These are phyloP conservation scores for Talaromyces thailandensis DNA, from an alignment of 495 filamentous ascomycete species.

Conservation along the genomic window DNA sequence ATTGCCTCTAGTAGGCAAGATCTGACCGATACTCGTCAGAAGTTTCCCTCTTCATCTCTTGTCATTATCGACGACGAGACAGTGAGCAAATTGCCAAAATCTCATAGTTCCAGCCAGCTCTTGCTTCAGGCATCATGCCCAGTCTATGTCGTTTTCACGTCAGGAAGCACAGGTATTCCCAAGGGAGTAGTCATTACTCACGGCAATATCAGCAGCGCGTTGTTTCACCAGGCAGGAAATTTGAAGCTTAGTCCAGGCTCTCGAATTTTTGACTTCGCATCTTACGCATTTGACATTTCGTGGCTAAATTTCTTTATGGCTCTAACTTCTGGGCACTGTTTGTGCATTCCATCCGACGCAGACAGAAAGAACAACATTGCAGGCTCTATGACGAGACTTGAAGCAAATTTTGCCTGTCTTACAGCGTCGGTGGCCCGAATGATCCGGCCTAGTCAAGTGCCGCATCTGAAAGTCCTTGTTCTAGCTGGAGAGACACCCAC, in stretches of 20 bases:
- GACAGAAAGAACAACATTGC: slow-evolving; percentile 27
- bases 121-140: background rate
- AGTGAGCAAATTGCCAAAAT: slow-evolving; percentile 4
- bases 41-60: slow-evolving; percentile 6
- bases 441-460: slow-evolving; percentile 34
- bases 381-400: slow-evolving; percentile 28
- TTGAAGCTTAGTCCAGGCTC: background rate
- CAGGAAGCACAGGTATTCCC: slow-evolving; percentile 31
- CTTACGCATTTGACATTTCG: slow-evolving; percentile 10
- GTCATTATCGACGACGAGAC: slow-evolving; percentile 4
- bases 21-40: slow-evolving; percentile 6
- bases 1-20: slow-evolving; percentile 11
- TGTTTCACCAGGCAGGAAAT: background rate
- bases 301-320: slow-evolving; percentile 2
- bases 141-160: slow-evolving; percentile 27
- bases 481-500: slow-evolving; percentile 27
- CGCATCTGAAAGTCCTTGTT: slow-evolving; percentile 36
- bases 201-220: slow-evolving; percentile 6
- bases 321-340: slow-evolving; percentile 4
- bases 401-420: slow-evolving; percentile 25
- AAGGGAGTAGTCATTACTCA: slow-evolving; percentile 36
- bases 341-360: slow-evolving; percentile 10
- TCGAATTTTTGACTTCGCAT: slow-evolving; percentile 12
- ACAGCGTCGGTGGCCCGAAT: slow-evolving; percentile 41
- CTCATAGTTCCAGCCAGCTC: background rate